Percentiles rank a stretch among this genome's conserved stretches.
These are phyloP conservation scores for Serendipita sp. DNA, from an alignment of 768 basidiomycete species.

Conservation along the genomic window DNA sequence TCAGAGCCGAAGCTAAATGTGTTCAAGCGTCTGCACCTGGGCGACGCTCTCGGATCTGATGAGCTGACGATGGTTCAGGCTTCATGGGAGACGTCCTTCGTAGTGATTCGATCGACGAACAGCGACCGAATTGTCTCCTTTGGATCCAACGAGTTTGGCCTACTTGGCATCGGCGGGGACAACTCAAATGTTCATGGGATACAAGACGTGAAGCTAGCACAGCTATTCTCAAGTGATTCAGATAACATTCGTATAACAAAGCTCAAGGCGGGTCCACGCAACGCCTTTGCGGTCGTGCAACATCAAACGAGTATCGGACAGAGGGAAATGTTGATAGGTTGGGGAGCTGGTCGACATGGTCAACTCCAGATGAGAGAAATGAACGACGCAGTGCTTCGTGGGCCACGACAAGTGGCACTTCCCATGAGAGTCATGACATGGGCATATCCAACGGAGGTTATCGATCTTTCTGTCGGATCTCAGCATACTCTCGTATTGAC, in stretches of 20 bases:
- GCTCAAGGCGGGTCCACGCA: constrained; percentile 54
- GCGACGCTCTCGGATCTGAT: constrained; percentile 10
- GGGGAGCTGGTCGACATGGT: constrained; percentile 76
- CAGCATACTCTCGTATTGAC: constrained; percentile 35
- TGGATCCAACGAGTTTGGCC: constrained; percentile 76
- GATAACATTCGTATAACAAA: constrained; percentile 24
- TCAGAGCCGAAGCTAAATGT: constrained; percentile 16
- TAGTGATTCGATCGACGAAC: constrained; percentile 36
- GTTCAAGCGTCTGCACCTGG: constrained; percentile 18
- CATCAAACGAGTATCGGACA: constrained; percentile 14
- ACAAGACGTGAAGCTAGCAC: constrained; percentile 30
- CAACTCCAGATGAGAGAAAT: constrained; percentile 41
- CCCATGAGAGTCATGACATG: background rate
- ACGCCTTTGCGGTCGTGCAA: constrained; percentile 39
- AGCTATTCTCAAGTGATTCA: constrained; percentile 19
- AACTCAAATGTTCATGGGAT: constrained; percentile 17
- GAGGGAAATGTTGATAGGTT: constrained; percentile 37
- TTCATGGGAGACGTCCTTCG: constrained; percentile 74
- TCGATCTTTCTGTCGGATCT: constrained; percentile 30
- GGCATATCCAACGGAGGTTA: constrained; percentile 11
- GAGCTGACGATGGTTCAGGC: constrained; percentile 30
- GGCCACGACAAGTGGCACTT: constrained; percentile 3
- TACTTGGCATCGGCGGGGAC: constrained; percentile 34
- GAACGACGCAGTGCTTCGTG: background rate
- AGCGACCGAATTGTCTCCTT: constrained; percentile 43